These are phyloP conservation scores for Skeletonema potamos DNA, from an alignment of 108 stramenopile species.

Conservation along the genomic window DNA sequence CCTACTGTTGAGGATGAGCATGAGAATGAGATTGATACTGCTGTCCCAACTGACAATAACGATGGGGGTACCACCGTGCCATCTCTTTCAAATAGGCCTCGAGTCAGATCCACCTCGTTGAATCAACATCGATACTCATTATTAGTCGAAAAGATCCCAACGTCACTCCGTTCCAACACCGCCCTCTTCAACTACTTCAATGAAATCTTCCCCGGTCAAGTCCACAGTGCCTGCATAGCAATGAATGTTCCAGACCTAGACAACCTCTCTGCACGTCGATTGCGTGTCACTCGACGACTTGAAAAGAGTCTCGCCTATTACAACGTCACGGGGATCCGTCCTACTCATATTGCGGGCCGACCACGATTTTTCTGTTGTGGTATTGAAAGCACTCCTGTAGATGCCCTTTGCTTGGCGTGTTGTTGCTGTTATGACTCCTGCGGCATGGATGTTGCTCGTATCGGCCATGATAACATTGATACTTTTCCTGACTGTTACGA, in stretches of 20 bases:
- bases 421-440: slow-evolving; percentile 34
- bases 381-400: slow-evolving; percentile 70
- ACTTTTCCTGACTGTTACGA: slow-evolving; percentile 23
- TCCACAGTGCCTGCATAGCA: slow-evolving; percentile 71
- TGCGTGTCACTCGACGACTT: slow-evolving; percentile 65
- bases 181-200: slow-evolving; percentile 87
- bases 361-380: slow-evolving; percentile 65
- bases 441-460: neutral
- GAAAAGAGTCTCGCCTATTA: slow-evolving; percentile 84
- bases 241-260: slow-evolving; percentile 87
- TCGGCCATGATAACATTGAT: slow-evolving; percentile 1
- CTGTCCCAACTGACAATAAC: neutral
- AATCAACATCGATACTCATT: slow-evolving; percentile 79
- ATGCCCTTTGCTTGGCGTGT: slow-evolving; percentile 25
- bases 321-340: slow-evolving; percentile 69
- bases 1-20: too few relatives aligned
- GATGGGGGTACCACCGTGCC: neutral
- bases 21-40: neutral
- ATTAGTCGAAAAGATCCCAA: slow-evolving; percentile 83
- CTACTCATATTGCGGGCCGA: slow-evolving; percentile 80
- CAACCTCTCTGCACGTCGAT: slow-evolving; percentile 50
- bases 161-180: slow-evolving; percentile 72
- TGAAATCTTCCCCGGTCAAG: slow-evolving; percentile 81
- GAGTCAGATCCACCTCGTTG: neutral
- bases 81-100: slow-evolving; percentile 7